Conservation (phyloP, 2,329 filamentous ascomycete species). For the Pezicula neosporulosa region DNA sequence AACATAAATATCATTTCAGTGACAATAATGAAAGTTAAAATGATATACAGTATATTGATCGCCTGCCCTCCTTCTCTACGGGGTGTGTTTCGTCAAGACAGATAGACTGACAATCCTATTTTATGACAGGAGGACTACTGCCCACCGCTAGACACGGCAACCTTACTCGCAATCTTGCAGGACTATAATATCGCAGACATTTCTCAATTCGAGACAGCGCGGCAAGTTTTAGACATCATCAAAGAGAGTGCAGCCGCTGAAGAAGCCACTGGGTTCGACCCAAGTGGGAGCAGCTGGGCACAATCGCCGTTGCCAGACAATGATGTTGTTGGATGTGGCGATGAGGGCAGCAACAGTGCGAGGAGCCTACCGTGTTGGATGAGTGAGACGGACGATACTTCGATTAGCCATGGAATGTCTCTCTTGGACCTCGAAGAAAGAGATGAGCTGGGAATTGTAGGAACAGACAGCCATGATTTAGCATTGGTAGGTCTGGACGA, state of each 20-base stretch:
- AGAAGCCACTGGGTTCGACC: constrained; percentile 74
- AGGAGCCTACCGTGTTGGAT: constrained; percentile 19
- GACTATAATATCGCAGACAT: constrained; percentile 66
- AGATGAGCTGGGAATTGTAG: constrained; percentile 57
- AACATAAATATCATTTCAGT: not conserved
- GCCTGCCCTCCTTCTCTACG: not conserved
- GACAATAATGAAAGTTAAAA: not conserved
- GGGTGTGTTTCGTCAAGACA: not conserved
- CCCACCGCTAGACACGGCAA: constrained; percentile 70
- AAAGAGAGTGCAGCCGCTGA: constrained; percentile 61
- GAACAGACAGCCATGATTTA: not conserved
- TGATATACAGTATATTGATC: too few species aligned
- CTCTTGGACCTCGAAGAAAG: constrained; percentile 19
- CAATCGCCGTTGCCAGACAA: constrained; percentile 16
- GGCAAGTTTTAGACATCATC: constrained; percentile 59
- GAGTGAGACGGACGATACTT: constrained; percentile 26
- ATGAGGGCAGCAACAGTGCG: constrained; percentile 17
- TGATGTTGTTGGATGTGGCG: not conserved
- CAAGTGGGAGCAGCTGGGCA: constrained; percentile 63
- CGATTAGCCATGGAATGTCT: constrained; percentile 19
- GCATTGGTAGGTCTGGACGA: constrained; percentile 42
- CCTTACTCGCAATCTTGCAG: constrained; percentile 70
- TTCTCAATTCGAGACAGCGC: constrained; percentile 49
- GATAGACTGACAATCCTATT: not conserved
- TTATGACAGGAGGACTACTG: constrained; percentile 62